phyloP scores from a whole-genome alignment of 768 basidiomycete species.

The Pulveroboletus sp. region DNA sequence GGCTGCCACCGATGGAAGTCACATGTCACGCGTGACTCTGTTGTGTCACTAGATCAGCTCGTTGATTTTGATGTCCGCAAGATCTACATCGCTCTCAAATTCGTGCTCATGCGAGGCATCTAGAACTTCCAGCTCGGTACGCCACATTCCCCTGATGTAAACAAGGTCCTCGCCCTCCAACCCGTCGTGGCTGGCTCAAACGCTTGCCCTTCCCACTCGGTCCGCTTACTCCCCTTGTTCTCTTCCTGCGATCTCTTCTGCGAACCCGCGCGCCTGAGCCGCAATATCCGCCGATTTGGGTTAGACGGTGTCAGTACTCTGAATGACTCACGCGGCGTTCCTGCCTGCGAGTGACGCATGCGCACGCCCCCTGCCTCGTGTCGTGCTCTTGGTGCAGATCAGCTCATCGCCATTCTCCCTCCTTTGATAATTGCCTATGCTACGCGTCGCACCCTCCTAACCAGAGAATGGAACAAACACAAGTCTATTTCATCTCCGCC shows the following conservation, averaged over 20 bases:
- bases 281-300: conserved; percentile 13
- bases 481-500: conserved; percentile 31
- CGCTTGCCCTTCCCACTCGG: conserved; percentile 4
- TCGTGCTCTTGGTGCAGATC: conserved; percentile 10
- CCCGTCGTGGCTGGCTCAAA: not conserved
- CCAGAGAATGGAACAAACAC: conserved; percentile 20
- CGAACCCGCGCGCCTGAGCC: conserved; percentile 7
- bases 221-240: not conserved
- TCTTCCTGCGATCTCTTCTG: conserved; percentile 2
- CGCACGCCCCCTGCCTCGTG: conserved; percentile 16
- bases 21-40: conserved; percentile 13
- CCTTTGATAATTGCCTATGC: conserved; percentile 13
- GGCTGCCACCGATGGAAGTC: not conserved
- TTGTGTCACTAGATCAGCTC: conserved; percentile 10
- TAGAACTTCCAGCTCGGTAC: conserved; percentile 1
- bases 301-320: conserved; percentile 7
- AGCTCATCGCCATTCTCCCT: conserved; percentile 13
- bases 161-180: not conserved
- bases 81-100: conserved; percentile 11
- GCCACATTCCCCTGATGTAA: not conserved
- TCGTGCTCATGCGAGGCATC: not conserved
- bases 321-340: conserved; percentile 14
- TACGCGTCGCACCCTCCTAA: conserved; percentile 1
- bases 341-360: conserved; percentile 2
- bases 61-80: conserved; percentile 10